Conservation (phyloP, 306 rosid genomes). For the Ammopiptanthus mongolicus region DNA sequence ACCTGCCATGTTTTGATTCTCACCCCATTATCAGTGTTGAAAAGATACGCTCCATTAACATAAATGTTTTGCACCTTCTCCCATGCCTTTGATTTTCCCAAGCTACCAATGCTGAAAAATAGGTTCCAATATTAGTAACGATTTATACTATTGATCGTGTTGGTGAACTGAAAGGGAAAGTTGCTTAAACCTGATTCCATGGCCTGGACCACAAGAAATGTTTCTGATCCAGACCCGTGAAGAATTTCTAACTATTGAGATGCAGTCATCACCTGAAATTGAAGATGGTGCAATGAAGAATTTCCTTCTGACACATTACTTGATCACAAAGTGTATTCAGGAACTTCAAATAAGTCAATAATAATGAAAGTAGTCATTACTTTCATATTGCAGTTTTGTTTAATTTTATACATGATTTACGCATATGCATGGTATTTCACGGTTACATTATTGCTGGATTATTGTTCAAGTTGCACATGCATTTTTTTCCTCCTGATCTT, state of each 20-base stretch:
- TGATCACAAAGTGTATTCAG: neutral
- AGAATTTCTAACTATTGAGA: conserved; percentile 81
- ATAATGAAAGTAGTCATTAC: neutral
- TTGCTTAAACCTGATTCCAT: conserved; percentile 78
- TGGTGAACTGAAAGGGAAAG: neutral
- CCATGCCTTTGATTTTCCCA: conserved; percentile 70
- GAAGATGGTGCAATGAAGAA: neutral
- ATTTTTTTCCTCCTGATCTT: neutral
- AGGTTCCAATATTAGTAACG: conserved; percentile 13
- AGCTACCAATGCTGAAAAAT: conserved; percentile 85
- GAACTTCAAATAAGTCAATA: neutral
- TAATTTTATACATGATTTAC: neutral
- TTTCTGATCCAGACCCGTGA: conserved; percentile 55
- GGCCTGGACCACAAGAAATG: conserved; percentile 88
- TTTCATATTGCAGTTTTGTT: neutral
- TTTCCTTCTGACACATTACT: neutral
- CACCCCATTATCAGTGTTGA: conserved; percentile 68
- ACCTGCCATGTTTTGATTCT: conserved; percentile 99
- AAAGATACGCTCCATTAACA: conserved; percentile 61
- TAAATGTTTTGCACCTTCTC: conserved; percentile 53
- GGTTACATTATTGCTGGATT: neutral
- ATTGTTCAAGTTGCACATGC: neutral
- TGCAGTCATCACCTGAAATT: conserved; percentile 82
- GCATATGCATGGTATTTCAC: neutral
- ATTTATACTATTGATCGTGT: neutral